Base-by-base conservation (phyloP, 306 rosid species). In the Datisca glomerata region DNA sequence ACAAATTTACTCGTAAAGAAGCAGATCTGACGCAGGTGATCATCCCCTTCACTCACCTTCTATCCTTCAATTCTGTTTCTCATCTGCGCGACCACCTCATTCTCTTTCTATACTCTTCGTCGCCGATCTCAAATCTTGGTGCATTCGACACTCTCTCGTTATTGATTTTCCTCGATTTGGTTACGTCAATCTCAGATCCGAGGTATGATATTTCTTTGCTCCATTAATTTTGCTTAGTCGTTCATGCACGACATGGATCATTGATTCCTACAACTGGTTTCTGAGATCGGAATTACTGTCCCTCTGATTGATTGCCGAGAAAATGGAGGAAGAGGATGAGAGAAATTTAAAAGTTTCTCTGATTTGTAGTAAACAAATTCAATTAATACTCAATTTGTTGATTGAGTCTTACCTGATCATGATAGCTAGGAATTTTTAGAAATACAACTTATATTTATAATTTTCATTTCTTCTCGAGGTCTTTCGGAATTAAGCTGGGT, bases 111-210 rank as follows among this genome's bases (percentile, higher is more conserved):
- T n/a, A n/a, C n/a, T 2, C 36, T 31, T 1, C n/a, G 12, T 31
- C 1, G 36, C 13, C 36, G 36, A 31, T 31, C 36, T 31, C 36
- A 4, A 31, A 8, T 14, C n/a, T 31, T 14, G 0, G 36, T 31
- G 9, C 36, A 3, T 11, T 31, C 36, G n/a, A 31, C n/a, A 12
- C n/a, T 14, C n/a, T 12, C 36, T 14, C n/a, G n/a, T 12, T 0
- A 31, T 31, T 31, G 12, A 8, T 31, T 31, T 31, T 31, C n/a
- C 36, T 5, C n/a, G 1, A 31, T 5, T n/a, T 31, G 6, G n/a
- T 31, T 31, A 31, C 36, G n/a, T 31, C n/a, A n/a, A n/a, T 31
- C 36, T 31, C 36, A 31, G 36, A 31, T 31, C 36, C 36, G n/a
- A 31, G 36, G 36, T 31, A 31, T 31, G 36, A 31, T 31, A 12